Conservation (phyloP, 2,329 filamentous ascomycete species). For the Ilyonectria sp. region DNA sequence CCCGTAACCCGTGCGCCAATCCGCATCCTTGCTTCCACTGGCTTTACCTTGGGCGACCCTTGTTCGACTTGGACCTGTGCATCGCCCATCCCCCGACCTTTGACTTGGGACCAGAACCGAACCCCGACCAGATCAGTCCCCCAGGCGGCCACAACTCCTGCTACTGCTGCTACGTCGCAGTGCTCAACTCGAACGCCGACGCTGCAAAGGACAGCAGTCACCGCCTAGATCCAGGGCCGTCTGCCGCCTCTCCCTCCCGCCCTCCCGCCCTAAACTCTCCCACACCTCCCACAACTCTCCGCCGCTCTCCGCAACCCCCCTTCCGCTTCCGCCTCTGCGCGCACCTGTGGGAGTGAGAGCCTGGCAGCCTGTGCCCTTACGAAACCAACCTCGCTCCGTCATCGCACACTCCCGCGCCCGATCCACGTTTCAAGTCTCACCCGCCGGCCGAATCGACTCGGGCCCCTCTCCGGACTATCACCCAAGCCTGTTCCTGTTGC, state of each 20-base stretch:
- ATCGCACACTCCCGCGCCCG: slow-evolving; percentile 29
- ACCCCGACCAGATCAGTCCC: slow-evolving; percentile 26
- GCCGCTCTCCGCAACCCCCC: neutral
- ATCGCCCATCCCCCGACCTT: slow-evolving; percentile 16
- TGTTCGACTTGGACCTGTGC: slow-evolving; percentile 17
- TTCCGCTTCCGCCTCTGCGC: slow-evolving; percentile 4
- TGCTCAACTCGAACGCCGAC: slow-evolving; percentile 14
- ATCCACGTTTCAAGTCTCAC: slow-evolving; percentile 41
- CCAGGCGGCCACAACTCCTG: slow-evolving; percentile 9
- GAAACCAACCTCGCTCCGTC: slow-evolving; percentile 31
- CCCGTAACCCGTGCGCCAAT: slow-evolving; percentile 13
- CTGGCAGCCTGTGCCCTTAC: slow-evolving; percentile 30
- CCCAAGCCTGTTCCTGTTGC: slow-evolving; percentile 19
- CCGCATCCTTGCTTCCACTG: neutral
- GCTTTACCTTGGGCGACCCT: slow-evolving; percentile 22
- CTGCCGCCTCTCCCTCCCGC: neutral
- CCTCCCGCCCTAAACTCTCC: neutral
- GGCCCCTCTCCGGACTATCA: slow-evolving; percentile 29
- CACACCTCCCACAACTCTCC: neutral
- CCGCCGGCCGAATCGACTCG: slow-evolving; percentile 37
- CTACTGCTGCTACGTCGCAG: slow-evolving; percentile 18
- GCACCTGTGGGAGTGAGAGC: slow-evolving; percentile 6
- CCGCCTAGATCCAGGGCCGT: slow-evolving; percentile 14
- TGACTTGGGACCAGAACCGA: slow-evolving; percentile 25
- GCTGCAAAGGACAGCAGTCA: slow-evolving; percentile 19